phyloP scores from a whole-genome alignment of 129 eudicot genomes.

The Centella asiatica region DNA sequence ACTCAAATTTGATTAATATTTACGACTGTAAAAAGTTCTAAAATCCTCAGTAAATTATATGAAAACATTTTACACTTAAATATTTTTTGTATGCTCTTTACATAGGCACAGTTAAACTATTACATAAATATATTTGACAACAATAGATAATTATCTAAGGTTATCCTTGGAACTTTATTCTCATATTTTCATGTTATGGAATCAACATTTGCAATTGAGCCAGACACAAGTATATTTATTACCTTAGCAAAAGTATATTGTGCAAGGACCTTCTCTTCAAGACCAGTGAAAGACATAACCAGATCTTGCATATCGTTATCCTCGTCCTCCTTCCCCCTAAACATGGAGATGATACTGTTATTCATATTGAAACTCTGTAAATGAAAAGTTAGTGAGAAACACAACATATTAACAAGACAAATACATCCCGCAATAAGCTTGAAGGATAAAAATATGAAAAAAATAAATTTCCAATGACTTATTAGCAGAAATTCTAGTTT shows the following conservation, averaged over 20 bases:
- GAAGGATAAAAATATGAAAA: not conserved
- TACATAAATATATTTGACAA: no score
- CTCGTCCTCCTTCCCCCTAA: slow-evolving; percentile 70
- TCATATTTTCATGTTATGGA: slow-evolving; percentile 5
- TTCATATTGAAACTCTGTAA: not conserved
- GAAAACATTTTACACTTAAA: no score
- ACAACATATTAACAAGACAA: slow-evolving; percentile 1
- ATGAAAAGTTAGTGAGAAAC: slow-evolving; percentile 3
- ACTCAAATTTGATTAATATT: no score
- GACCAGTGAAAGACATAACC: slow-evolving; percentile 70
- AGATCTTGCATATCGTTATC: slow-evolving; percentile 67
- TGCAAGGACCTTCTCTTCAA: slow-evolving; percentile 90
- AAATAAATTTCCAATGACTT: no score
- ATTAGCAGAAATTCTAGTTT: not conserved
- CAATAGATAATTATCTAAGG: no score
- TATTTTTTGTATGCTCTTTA: no score
- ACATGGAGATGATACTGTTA: not conserved
- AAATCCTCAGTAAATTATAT: no score
- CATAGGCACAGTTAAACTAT: no score
- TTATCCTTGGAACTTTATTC: no score
- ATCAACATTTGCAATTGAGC: not conserved
- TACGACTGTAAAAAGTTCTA: no score
- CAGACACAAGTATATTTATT: not conserved
- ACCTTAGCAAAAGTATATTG: slow-evolving; percentile 92
- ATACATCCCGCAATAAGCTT: slow-evolving; percentile 1